These are phyloP conservation scores for Lactarius trivialis DNA, from an alignment of 768 basidiomycete species.

Conservation along the genomic window DNA sequence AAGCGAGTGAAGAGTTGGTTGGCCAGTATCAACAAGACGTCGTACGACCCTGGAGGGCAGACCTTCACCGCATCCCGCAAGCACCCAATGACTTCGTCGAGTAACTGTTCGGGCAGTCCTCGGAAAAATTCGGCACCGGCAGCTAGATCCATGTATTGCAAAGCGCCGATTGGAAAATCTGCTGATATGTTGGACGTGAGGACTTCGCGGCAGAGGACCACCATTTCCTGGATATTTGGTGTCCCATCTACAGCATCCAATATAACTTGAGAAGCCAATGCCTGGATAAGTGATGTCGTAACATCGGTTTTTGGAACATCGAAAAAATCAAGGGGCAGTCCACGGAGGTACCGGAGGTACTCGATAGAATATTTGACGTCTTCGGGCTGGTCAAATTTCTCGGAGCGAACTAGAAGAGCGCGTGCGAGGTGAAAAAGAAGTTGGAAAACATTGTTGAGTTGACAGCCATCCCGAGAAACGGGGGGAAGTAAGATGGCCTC, in stretches of 20 bases:
- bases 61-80: background rate
- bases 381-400: background rate
- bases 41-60: background rate
- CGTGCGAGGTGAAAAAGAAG: too few relatives aligned
- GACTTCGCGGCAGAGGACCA: background rate
- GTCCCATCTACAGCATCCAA: background rate
- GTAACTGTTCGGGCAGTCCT: background rate
- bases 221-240: background rate
- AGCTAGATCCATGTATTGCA: background rate
- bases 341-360: constrained; percentile 30
- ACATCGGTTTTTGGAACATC: background rate
- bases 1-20: too few relatives aligned
- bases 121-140: fast-evolving
- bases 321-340: background rate
- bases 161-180: background rate
- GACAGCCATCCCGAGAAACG: background rate
- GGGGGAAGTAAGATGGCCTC: background rate
- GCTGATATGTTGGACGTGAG: background rate
- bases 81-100: background rate
- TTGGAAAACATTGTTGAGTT: background rate
- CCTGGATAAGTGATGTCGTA: background rate
- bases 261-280: background rate
- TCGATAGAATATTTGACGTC: background rate
- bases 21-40: too few relatives aligned
- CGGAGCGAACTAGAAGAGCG: background rate